Base-by-base conservation (phyloP, 2,329 filamentous ascomycete genomes). In the Tolypocladium pustulatum region DNA sequence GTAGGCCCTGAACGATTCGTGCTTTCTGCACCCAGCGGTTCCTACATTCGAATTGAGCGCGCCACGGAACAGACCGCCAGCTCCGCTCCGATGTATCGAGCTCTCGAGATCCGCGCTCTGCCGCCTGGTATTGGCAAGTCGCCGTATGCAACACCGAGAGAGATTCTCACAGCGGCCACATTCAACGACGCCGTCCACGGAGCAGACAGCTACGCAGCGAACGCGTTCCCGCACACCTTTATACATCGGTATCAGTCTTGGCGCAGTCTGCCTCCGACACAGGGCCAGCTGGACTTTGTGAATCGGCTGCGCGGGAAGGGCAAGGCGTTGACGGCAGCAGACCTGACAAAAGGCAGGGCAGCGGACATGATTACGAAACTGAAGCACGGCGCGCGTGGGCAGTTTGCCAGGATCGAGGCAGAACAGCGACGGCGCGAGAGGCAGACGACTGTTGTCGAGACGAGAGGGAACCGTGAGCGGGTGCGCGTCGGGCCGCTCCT, bases 281-380 rank as follows among this genome's bases (percentile, higher is more conserved):
- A 82, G 4, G 81, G 80, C 4, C 85, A 94, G 69, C 71, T 96
- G 1, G 76, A 81, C 40, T 87, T 89, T 58, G 71, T 94, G 57
- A 91, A 91, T 67, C 88, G 84, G 66, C 67, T 86, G 4, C 78
- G 86, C 10, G 73, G 73, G 1, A 74, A 81, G 57, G 61, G 64
- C 77, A 75, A 85, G 34, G 75, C 81, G 57, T 68, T 91, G 56
- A 79, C 75, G 1, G 65, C 73, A 0, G 73, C 75, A 0, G 80
- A 85, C 34, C 66, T 96, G 59, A 91, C 82, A 17, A 94, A 92
- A 68, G 93, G 93, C 9, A 85, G 84, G 68, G 92, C 91, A 5
- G 81, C 81, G 5, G 92, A 97, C 69, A 92, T 96, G 88, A 96
- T 97, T 63, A 95, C 90, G 9, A 95, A 96, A 72, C 69, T 96